These are phyloP conservation scores for Scheffersomyces parashehatae DNA, from an alignment of 1,139 yeast genomes.

Conservation along the genomic window DNA sequence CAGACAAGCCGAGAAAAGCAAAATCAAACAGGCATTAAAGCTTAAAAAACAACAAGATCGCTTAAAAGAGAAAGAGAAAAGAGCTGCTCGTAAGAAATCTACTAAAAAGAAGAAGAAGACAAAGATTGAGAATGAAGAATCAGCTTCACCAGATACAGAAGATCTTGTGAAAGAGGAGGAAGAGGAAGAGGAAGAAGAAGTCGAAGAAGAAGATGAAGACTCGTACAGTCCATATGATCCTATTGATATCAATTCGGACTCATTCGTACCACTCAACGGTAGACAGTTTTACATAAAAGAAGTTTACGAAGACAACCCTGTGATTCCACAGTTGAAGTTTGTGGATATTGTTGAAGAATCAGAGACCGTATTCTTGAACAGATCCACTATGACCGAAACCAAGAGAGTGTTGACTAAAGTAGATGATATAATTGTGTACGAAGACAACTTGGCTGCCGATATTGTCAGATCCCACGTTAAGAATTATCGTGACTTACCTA, in stretches of 20 bases:
- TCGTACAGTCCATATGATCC: conserved; percentile 35
- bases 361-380: not conserved
- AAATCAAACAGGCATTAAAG: conserved; percentile 3
- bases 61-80: conserved; percentile 1
- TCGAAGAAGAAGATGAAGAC: conserved; percentile 6
- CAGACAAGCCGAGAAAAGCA: conserved; percentile 7
- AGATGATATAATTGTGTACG: conserved; percentile 6
- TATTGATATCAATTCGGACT: conserved; percentile 35
- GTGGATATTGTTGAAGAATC: conserved; percentile 1
- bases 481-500: conserved; percentile 36
- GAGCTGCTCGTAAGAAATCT: not conserved
- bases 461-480: conserved; percentile 30
- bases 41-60: conserved; percentile 1
- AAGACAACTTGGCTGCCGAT: conserved; percentile 26
- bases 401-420: conserved; percentile 5
- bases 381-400: not conserved
- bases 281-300: conserved; percentile 36
- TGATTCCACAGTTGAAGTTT: conserved; percentile 27
- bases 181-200: not conserved
- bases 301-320: conserved; percentile 21
- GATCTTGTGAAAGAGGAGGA: not conserved
- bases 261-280: conserved; percentile 30
- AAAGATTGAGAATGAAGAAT: conserved; percentile 2
- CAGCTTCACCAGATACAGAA: not conserved
- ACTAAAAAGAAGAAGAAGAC: not conserved